Conservation (phyloP, 352 stramenopile species). For the Pythium chondricola region DNA sequence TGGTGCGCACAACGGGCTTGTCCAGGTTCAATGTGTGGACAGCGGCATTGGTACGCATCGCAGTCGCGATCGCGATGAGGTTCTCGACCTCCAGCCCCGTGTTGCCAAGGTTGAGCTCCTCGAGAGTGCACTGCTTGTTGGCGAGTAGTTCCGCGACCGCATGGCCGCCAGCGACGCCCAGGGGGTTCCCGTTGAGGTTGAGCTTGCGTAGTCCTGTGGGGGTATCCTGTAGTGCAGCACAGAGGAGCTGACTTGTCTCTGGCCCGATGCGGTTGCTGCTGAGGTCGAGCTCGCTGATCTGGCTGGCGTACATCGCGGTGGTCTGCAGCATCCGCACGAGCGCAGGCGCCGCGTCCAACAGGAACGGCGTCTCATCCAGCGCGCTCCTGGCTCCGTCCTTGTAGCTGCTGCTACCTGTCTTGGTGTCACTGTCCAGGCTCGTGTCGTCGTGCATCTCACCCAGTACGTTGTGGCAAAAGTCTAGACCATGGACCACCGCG, state of each 20-base stretch:
- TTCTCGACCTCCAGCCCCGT: conserved; percentile 56
- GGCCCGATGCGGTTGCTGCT: conserved; percentile 50
- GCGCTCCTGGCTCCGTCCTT: conserved; percentile 7
- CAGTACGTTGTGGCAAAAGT: conserved; percentile 51
- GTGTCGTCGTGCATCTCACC: conserved; percentile 23
- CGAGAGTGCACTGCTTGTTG: conserved; percentile 23
- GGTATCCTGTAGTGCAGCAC: conserved; percentile 32
- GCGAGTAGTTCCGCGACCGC: conserved; percentile 46
- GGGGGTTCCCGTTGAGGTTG: conserved; percentile 45
- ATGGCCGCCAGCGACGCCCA: conserved; percentile 40
- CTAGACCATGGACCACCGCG: conserved; percentile 30
- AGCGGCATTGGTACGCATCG: conserved; percentile 33
- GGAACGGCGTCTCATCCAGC: conserved; percentile 32
- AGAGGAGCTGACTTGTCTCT: conserved; percentile 56
- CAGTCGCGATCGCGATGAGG: conserved; percentile 54
- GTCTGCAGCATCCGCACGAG: conserved; percentile 42
- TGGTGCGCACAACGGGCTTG: conserved; percentile 47
- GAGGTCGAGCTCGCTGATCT: conserved; percentile 48
- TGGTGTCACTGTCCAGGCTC: conserved; percentile 11
- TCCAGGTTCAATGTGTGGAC: conserved; percentile 48
- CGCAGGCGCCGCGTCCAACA: conserved; percentile 37
- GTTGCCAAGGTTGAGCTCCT: conserved; percentile 49
- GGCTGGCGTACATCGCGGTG: conserved; percentile 40
- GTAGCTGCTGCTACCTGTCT: conserved; percentile 15
- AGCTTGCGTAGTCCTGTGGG: conserved; percentile 30